Conservation (phyloP, 2,329 filamentous ascomycete species). For the Escovopsis sp. region DNA sequence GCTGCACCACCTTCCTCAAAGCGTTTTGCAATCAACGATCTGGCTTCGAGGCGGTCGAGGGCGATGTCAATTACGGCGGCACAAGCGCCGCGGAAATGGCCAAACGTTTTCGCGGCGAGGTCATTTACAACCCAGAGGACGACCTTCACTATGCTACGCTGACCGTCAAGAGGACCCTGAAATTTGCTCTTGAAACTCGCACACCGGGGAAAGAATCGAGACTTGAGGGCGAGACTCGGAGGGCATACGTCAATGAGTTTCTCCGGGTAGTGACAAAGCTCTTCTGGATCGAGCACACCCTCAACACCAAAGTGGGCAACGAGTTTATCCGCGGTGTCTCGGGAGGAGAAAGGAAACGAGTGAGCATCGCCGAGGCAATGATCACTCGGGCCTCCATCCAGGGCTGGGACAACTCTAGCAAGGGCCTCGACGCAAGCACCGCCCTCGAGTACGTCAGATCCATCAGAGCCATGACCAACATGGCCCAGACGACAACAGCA, state of each 20-base stretch:
- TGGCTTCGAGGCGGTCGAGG: slow-evolving; percentile 47
- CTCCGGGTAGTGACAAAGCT: slow-evolving; percentile 51
- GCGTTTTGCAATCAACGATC: slow-evolving; percentile 55
- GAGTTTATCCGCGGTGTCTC: slow-evolving; percentile 49
- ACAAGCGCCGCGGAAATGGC: slow-evolving; percentile 29
- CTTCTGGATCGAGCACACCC: slow-evolving; percentile 56
- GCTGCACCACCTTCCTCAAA: slow-evolving; percentile 59
- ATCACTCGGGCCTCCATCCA: slow-evolving; percentile 46
- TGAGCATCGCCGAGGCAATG: slow-evolving; percentile 58
- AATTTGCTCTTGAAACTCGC: slow-evolving; percentile 50
- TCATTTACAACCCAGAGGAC: slow-evolving; percentile 54
- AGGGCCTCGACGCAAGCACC: slow-evolving; percentile 57
- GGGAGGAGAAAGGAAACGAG: slow-evolving; percentile 56
- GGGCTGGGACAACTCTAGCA: slow-evolving; percentile 61
- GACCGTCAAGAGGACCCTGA: slow-evolving; percentile 49
- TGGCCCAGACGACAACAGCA: slow-evolving; percentile 55
- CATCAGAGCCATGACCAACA: slow-evolving; percentile 48
- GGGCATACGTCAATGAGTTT: slow-evolving; percentile 38
- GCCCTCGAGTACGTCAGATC: slow-evolving; percentile 57
- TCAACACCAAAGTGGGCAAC: slow-evolving; percentile 55
- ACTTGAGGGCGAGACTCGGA: slow-evolving; percentile 44
- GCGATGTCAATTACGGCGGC: slow-evolving; percentile 49
- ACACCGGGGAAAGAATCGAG: slow-evolving; percentile 36
- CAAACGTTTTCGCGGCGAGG: slow-evolving; percentile 42
- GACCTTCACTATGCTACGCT: slow-evolving; percentile 57